Evolutionary conservation across 805 yeast species (phyloP).

Genomic region (Starmerella bacillaris): DNA sequence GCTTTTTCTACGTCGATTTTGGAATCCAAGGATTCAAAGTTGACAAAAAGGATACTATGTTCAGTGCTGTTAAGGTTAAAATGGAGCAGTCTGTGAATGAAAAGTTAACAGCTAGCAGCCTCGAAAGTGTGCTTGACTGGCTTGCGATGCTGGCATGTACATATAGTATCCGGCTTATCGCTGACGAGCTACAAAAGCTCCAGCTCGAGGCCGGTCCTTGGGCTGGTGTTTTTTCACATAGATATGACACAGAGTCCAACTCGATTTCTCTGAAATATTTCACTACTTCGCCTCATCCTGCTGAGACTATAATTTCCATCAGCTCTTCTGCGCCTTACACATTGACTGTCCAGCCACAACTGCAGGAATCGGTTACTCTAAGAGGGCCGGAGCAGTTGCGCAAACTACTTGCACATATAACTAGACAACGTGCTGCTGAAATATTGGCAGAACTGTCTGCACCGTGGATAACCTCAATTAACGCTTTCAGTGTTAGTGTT

Average conservation of each 20-base stretch:
- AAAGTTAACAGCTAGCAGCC: constrained; percentile 29
- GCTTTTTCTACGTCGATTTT: constrained; percentile 65
- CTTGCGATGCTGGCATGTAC: constrained; percentile 44
- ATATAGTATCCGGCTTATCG: constrained; percentile 43
- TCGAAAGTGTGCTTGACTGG: constrained; percentile 38
- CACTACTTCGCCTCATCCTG: constrained; percentile 23
- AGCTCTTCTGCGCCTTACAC: constrained; percentile 4
- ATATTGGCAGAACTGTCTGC: constrained; percentile 6
- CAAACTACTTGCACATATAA: constrained; percentile 6
- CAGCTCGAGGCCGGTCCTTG: constrained; percentile 30
- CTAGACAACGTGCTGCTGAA: constrained; percentile 10
- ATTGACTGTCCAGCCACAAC: constrained; percentile 9
- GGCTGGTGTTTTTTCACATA: constrained; percentile 43
- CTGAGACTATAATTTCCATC: constrained; percentile 3
- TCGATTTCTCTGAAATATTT: constrained; percentile 46
- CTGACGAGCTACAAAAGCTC: constrained; percentile 37
- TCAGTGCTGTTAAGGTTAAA: constrained; percentile 23
- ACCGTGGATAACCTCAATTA: constrained; percentile 8
- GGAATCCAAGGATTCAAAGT: constrained; percentile 33
- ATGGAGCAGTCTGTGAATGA: constrained; percentile 42
- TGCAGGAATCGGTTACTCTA: constrained; percentile 1
- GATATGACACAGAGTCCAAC: constrained; percentile 34
- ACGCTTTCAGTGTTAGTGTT: constrained; percentile 5
- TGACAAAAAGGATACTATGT: constrained; percentile 11
- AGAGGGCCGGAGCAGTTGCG: constrained; percentile 6